These are phyloP conservation scores for Fusarium xyrophilum DNA, from an alignment of 2,329 filamentous ascomycete species.

Conservation along the genomic window DNA sequence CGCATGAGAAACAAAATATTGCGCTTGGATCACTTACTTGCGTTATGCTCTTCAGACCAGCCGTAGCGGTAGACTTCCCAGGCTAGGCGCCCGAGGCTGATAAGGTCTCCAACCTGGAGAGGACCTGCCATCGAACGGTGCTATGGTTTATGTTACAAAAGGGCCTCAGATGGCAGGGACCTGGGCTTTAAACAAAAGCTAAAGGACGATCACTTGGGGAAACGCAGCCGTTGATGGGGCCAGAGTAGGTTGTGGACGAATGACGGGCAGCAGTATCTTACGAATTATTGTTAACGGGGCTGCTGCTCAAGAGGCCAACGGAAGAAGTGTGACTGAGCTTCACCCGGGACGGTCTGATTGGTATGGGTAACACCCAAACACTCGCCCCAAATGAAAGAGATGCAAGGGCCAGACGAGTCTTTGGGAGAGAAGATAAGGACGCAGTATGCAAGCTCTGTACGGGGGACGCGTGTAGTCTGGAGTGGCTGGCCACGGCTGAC, in stretches of 20 bases:
- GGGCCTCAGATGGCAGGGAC: not conserved
- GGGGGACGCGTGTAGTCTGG: constrained; percentile 7
- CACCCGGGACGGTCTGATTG: not conserved
- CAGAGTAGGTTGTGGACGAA: not conserved
- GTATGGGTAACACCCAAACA: constrained; percentile 2
- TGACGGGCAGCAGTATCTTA: constrained; percentile 18
- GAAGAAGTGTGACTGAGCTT: not conserved
- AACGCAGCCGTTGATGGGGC: not conserved
- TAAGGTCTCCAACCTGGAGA: constrained; percentile 43
- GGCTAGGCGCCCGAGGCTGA: constrained; percentile 44
- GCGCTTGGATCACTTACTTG: constrained; percentile 41
- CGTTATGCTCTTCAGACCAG: constrained; percentile 45
- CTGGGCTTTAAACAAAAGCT: not conserved
- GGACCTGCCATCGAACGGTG: constrained; percentile 36
- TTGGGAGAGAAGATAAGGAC: constrained; percentile 7
- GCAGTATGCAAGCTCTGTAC: constrained; percentile 3
- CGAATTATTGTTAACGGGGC: constrained; percentile 1
- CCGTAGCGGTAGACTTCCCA: constrained; percentile 46
- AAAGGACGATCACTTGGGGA: constrained; percentile 1
- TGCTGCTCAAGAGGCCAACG: constrained; percentile 4
- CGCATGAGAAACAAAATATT: not conserved
- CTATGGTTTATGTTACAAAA: not conserved
- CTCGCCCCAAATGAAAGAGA: not conserved
- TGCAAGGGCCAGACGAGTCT: constrained; percentile 24
- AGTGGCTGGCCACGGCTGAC: constrained; percentile 28